Conservation (phyloP, 192 early-diverging fungal genomes). For the Kappamyces sp. region DNA sequence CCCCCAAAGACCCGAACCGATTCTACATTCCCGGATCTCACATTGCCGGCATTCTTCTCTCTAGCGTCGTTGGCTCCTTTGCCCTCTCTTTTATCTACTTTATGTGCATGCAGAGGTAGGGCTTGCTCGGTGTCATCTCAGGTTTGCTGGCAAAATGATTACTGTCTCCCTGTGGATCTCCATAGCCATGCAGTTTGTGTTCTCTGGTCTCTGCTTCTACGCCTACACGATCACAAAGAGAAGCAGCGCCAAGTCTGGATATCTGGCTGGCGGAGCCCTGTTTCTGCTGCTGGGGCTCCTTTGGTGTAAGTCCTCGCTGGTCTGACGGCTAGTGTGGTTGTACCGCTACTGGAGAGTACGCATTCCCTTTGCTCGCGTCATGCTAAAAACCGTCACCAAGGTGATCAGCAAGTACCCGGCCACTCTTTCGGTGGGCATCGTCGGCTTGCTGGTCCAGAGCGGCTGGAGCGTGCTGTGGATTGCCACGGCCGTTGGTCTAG, state of each 20-base stretch:
- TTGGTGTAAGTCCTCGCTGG: conserved; percentile 31
- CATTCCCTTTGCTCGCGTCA: conserved; percentile 46
- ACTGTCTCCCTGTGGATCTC: conserved; percentile 35
- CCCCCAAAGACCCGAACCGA: not conserved
- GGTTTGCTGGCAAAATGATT: conserved; percentile 49
- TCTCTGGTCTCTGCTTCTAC: conserved; percentile 25
- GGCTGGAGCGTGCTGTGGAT: conserved; percentile 57
- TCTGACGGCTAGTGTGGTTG: conserved; percentile 15
- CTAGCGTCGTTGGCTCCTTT: conserved; percentile 30
- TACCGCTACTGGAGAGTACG: conserved; percentile 34
- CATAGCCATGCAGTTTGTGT: conserved; percentile 25
- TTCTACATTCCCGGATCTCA: conserved; percentile 26
- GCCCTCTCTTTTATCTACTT: conserved; percentile 31
- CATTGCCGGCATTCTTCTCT: conserved; percentile 25
- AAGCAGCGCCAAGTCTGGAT: too few species aligned
- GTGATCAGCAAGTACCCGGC: conserved; percentile 73
- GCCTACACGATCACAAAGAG: too few species aligned
- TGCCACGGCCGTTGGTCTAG: conserved; percentile 21
- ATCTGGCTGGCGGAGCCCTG: not conserved
- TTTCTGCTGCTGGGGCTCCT: conserved; percentile 26
- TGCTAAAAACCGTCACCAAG: conserved; percentile 73
- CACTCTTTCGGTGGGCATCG: conserved; percentile 72
- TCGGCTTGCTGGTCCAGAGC: conserved; percentile 63
- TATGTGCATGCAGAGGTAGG: conserved; percentile 22
- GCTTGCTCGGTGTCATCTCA: not conserved